Percentiles rank a stretch among this genome's conserved stretches.
phyloP scores from a whole-genome alignment of 2,329 filamentous ascomycete genomes.

The Claviceps spartinae region DNA sequence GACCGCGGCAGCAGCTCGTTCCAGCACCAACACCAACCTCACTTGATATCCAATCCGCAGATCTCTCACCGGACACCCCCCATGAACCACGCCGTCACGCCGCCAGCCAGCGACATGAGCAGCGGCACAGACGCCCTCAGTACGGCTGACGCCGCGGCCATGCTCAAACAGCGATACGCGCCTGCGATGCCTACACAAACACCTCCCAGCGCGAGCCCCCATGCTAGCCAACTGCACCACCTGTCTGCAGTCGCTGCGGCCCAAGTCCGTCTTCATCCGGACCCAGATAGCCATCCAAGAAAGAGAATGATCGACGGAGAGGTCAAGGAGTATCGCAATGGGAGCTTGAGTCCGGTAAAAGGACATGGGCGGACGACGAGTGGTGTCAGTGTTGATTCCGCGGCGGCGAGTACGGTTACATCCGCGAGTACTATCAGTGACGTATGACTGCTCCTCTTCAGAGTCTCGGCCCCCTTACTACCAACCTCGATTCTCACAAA shows the following conservation, averaged over 20 bases:
- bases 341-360: conserved; percentile 32
- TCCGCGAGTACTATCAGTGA: conserved; percentile 45
- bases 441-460: conserved; percentile 34
- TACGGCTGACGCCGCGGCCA: conserved; percentile 9
- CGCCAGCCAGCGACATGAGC: conserved; percentile 14
- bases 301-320: conserved; percentile 69
- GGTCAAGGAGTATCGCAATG: conserved; percentile 42
- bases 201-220: conserved; percentile 25
- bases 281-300: conserved; percentile 28
- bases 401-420: conserved; percentile 40
- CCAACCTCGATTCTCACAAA: no score
- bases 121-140: conserved; percentile 7
- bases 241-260: conserved; percentile 45
- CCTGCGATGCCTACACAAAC: neutral
- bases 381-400: conserved; percentile 45
- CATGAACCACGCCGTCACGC: conserved; percentile 16
- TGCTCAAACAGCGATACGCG: neutral
- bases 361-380: conserved; percentile 62
- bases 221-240: conserved; percentile 42
- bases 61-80: conserved; percentile 15
- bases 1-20: conserved; percentile 7
- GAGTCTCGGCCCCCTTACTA: no score
- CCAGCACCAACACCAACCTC: conserved; percentile 6
- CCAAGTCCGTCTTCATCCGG: conserved; percentile 32
- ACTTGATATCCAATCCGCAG: conserved; percentile 13